A percentile compares a stretch with the other conserved stretches of the same genome.
Evolutionary conservation across 345 rosid genomes (phyloP).

Genomic region (Erucastrum elatum): DNA sequence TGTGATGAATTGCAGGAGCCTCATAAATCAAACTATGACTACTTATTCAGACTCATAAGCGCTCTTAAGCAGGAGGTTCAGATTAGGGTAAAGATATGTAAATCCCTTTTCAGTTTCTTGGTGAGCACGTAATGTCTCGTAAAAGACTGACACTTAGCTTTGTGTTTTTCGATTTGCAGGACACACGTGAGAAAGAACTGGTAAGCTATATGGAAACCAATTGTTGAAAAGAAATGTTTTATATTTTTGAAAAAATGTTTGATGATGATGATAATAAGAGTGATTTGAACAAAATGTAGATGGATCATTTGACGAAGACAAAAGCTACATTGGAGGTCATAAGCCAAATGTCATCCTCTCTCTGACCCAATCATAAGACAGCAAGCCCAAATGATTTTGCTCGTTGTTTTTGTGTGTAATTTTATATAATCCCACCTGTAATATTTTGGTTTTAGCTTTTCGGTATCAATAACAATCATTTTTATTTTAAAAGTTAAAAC

Average conservation of each 20-base stretch:
- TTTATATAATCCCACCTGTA: not conserved
- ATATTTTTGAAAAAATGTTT: not conserved
- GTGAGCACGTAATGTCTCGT: not conserved
- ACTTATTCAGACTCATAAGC: conserved; percentile 39
- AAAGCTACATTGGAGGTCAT: conserved; percentile 42
- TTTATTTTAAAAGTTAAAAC: not conserved
- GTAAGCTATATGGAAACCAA: conserved; percentile 29
- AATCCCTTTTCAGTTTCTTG: not conserved
- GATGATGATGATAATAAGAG: not conserved
- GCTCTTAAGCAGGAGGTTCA: conserved; percentile 41
- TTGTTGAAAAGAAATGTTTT: not conserved
- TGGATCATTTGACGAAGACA: conserved; percentile 44
- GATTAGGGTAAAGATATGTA: conserved; percentile 34
- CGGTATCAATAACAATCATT: not conserved
- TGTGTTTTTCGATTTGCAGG: conserved; percentile 24
- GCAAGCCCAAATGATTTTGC: conserved; percentile 10
- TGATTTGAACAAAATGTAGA: conserved; percentile 21
- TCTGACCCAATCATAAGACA: conserved; percentile 8
- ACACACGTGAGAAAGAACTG: conserved; percentile 42
- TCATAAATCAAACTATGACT: conserved; percentile 42
- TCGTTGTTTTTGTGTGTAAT: not conserved
- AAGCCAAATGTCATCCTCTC: conserved; percentile 44
- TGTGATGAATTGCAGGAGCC: conserved; percentile 40
- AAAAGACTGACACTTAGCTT: not conserved
- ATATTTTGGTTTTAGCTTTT: conserved; percentile 8